Percentiles rank a stretch among this genome's conserved stretches.
Conservation (phyloP, 805 yeast species). For the Cephaloascus albidus region DNA sequence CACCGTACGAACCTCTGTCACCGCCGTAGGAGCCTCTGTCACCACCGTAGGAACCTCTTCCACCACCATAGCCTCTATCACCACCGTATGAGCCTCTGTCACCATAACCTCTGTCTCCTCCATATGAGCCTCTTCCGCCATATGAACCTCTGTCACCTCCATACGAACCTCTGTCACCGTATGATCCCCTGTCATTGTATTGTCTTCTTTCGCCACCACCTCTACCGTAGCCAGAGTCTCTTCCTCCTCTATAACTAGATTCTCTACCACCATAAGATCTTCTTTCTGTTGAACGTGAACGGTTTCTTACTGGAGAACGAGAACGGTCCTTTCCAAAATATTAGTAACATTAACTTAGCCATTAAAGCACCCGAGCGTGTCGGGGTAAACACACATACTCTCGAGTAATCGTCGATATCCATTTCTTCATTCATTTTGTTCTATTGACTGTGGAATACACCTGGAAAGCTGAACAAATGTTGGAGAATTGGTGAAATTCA, state of each 20-base stretch:
- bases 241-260: slow-evolving; percentile 22
- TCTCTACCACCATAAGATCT: slow-evolving; percentile 6
- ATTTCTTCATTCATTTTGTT: slow-evolving; percentile 48
- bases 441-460: too few relatives aligned
- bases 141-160: slow-evolving; percentile 12
- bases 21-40: too few relatives aligned
- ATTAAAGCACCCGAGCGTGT: neutral
- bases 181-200: slow-evolving; percentile 17
- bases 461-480: too few relatives aligned
- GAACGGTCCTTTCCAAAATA: slow-evolving; percentile 18
- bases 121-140: slow-evolving; percentile 16
- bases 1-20: too few relatives aligned
- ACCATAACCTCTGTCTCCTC: slow-evolving; percentile 12
- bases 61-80: slow-evolving; percentile 15
- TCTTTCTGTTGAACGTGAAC: slow-evolving; percentile 29
- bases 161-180: slow-evolving; percentile 8
- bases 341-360: slow-evolving; percentile 1
- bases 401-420: slow-evolving; percentile 56
- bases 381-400: slow-evolving; percentile 34
- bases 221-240: slow-evolving; percentile 10
- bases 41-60: slow-evolving; percentile 12
- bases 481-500: too few relatives aligned
- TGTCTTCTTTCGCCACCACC: slow-evolving; percentile 17
- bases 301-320: slow-evolving; percentile 20
- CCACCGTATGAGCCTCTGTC: too few relatives aligned